phyloP scores from a whole-genome alignment of 495 filamentous ascomycete genomes.

The Annulohypoxylon stygium region DNA sequence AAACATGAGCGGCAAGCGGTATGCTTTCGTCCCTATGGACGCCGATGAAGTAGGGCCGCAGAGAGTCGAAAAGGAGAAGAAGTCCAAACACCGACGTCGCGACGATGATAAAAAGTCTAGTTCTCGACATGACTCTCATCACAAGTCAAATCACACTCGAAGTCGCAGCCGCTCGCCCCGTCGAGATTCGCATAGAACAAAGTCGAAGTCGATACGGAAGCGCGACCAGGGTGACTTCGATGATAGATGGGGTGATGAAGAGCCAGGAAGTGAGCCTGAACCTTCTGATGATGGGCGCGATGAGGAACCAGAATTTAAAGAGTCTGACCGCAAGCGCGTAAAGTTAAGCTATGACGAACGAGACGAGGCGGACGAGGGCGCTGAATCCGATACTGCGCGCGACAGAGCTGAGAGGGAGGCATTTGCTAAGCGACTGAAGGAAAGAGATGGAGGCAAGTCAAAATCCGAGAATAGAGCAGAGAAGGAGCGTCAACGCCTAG shows the following conservation, averaged over 20 bases:
- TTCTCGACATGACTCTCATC: slow-evolving; percentile 42
- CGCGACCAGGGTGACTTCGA: slow-evolving; percentile 68
- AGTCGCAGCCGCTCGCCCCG: slow-evolving; percentile 52
- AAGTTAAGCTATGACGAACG: slow-evolving; percentile 64
- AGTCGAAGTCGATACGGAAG: slow-evolving; percentile 63
- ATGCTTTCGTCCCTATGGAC: slow-evolving; percentile 86
- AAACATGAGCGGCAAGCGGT: slow-evolving; percentile 73
- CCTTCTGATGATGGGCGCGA: slow-evolving; percentile 62
- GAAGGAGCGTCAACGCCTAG: slow-evolving; percentile 56
- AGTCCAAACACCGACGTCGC: slow-evolving; percentile 62
- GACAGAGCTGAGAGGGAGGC: slow-evolving; percentile 80
- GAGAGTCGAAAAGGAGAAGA: slow-evolving; percentile 67
- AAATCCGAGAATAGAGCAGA: slow-evolving; percentile 77
- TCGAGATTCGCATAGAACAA: slow-evolving; percentile 63
- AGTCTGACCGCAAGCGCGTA: slow-evolving; percentile 69
- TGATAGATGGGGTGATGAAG: slow-evolving; percentile 85
- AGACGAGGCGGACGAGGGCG: slow-evolving; percentile 60
- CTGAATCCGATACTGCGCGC: slow-evolving; percentile 70
- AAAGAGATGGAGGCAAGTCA: slow-evolving; percentile 71
- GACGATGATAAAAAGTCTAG: slow-evolving; percentile 42
- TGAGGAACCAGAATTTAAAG: slow-evolving; percentile 61
- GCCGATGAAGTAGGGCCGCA: slow-evolving; percentile 72
- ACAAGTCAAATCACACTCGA: slow-evolving; percentile 38
- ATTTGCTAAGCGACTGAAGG: slow-evolving; percentile 77
- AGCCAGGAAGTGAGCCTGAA: slow-evolving; percentile 63